Base-by-base conservation (phyloP, 768 basidiomycete genomes). In the Kwoniella botswanensis region DNA sequence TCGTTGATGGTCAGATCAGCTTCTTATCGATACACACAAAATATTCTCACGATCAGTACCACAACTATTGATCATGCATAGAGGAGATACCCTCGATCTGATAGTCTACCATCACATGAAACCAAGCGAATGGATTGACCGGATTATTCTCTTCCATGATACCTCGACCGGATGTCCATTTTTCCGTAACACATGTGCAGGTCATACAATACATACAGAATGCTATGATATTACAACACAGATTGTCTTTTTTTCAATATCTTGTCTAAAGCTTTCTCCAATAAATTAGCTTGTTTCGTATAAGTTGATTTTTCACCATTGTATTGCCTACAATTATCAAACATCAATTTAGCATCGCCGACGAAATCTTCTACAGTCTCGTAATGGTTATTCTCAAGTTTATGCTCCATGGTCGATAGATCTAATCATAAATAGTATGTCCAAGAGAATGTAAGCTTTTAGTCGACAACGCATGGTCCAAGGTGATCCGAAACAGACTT, bases 301-400 rank as follows among this genome's bases (percentile, higher is more conserved):
- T 94, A 97, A 62, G 91, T 87, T 53, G 74, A 78, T 56, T 73
- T 76, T 75, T 93, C 92, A 1, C 90, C 89, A 81, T 99, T 99
- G 85, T 96, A 98, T 63, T 86, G 82, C 67, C 90, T 86, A 84
- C 95, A 97, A 79, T 99, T 99, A 74, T 93, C 89, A 78, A 93
- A 93, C 64, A 98, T 88, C 65, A 97, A 86, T 72, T 90, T 88
- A 17, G 91, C 91, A 81, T 98, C 97, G 54, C 87, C 88, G 21
- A 89, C 82, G 78, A 98, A 96, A 42, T 86, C 85, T 60, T 90
- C 90, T 62, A 94, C 84, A n/a, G 87, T 86, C 12, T 86, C 82
- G 82, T 98, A 98, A 78, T 92, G 89, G 80, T 91, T 91, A n/a
- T 87, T 89, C 44, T 93, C 90, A n/a, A 98, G 88, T 83, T 94